Conservation (phyloP, 1,139 yeast genomes). For the Pichia sp. region DNA sequence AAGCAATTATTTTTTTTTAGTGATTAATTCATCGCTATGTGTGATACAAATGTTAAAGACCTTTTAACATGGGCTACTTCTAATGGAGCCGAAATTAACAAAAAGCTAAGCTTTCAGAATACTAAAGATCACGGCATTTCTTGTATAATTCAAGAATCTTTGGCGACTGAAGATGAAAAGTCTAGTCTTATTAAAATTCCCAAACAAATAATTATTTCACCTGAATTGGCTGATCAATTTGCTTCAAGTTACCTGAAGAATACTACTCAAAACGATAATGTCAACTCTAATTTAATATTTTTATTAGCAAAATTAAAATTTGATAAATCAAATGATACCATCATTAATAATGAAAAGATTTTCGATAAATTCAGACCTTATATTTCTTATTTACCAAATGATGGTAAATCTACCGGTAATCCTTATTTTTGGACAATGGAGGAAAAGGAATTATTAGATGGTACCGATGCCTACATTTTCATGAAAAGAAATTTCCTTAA, state of each 20-base stretch:
- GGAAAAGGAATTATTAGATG: constrained; percentile 46
- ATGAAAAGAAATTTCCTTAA: constrained; percentile 34
- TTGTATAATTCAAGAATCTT: constrained; percentile 16
- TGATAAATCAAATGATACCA: constrained; percentile 21
- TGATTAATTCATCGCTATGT: neutral
- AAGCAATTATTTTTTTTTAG: no score
- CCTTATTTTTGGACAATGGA: constrained; percentile 60
- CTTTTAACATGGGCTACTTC: constrained; percentile 41
- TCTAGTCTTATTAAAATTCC: constrained; percentile 22
- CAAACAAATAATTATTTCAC: constrained; percentile 18
- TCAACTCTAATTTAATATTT: constrained; percentile 43
- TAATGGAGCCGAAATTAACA: constrained; percentile 42
- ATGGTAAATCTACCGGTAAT: constrained; percentile 39
- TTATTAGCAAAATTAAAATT: constrained; percentile 40
- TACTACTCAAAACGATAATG: constrained; percentile 17
- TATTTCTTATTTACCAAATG: constrained; percentile 49
- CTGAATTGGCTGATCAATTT: constrained; percentile 37
- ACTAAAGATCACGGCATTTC: constrained; percentile 19
- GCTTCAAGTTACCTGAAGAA: constrained; percentile 28
- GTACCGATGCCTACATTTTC: constrained; percentile 50
- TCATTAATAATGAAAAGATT: constrained; percentile 12
- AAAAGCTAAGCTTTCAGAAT: constrained; percentile 29
- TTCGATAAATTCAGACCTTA: constrained; percentile 37
- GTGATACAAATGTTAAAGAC: neutral
- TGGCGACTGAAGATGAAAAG: constrained; percentile 6